phyloP scores from a whole-genome alignment of 2,329 filamentous ascomycete species.

The Mollisia scopiformis region DNA sequence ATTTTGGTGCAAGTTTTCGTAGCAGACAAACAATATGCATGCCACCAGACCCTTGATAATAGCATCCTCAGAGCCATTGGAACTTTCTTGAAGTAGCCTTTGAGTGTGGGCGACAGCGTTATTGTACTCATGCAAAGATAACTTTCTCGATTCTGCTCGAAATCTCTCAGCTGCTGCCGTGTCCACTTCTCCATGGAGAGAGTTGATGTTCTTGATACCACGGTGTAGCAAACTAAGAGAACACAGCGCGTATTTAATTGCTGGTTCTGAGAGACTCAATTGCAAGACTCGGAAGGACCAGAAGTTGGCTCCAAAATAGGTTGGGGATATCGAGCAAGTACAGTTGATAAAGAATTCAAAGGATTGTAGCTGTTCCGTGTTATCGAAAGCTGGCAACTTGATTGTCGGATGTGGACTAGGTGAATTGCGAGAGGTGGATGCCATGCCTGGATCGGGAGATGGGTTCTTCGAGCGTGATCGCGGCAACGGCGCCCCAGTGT shows the following conservation, averaged over 20 bases:
- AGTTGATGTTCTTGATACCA: not conserved
- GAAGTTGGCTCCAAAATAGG: conserved; percentile 17
- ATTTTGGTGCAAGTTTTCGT: conserved; percentile 21
- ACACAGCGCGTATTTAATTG: conserved; percentile 24
- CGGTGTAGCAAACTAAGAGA: conserved; percentile 23
- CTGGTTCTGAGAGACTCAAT: conserved; percentile 18
- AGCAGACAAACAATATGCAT: conserved; percentile 26
- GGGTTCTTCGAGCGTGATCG: not conserved
- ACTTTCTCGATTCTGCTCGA: not conserved
- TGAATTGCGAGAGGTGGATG: not conserved
- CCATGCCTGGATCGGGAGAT: not conserved
- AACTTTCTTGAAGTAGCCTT: conserved; percentile 9
- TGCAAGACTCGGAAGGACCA: conserved; percentile 22
- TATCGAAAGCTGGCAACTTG: conserved; percentile 14
- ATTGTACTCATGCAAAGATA: conserved; percentile 19
- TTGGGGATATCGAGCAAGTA: conserved; percentile 5
- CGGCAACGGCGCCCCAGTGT: conserved; percentile 5
- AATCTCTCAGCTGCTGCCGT: no score
- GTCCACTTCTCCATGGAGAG: no score
- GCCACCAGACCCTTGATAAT: conserved; percentile 21
- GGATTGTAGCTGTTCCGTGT: conserved; percentile 11
- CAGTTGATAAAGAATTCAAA: conserved; percentile 23
- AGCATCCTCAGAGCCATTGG: conserved; percentile 4
- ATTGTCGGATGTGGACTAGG: not conserved
- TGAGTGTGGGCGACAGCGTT: conserved; percentile 18